Base-by-base conservation (phyloP, 176 grass and related monocot species). In the barley (Hordeum vulgare) region DNA sequence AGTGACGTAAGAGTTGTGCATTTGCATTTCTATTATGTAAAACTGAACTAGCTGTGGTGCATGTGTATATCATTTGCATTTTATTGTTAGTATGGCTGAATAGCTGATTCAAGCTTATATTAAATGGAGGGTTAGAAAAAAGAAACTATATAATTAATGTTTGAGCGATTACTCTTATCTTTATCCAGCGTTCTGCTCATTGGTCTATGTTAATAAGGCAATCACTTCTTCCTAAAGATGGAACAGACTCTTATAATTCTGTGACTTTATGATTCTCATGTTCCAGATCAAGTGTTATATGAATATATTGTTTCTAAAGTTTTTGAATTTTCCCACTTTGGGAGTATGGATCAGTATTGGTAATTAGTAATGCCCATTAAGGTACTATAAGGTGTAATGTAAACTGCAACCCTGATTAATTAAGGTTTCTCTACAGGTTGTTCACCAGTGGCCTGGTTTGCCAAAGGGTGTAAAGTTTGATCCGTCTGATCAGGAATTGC, bases 391-490 rank as follows among this genome's bases (percentile, higher is more conserved):
- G 41, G 51, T 74, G 27, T 14, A n/a, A 11, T 88, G 27, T 74
- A 66, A 66, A 66, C 34, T 85, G 73, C n/a, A 53, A 58, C 29
- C 17, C 35, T 89, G 31, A 86, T 90, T 41, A 53, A 83, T 73
- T 49, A 40, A 44, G 7, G 23, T 81, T 63, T 73, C 9, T 37
- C 60, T 68, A 10, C 88, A 98, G 96, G 93, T 98, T 84, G 89
- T 94, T 81, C 86, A 98, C 67, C 82, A 95, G 5, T 98, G 93
- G 96, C 96, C 93, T 36, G 96, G 96, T 84, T 94, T 98, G 85
- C 96, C 96, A 27, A 90, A 90, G 83, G 93, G 96, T 74, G 96
- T 98, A 74, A 98, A 98, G 71, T 98, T 98, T 81, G 96, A 96
- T 83, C 93, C 96, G 33, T 86, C 93, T 60, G 96, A 98, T 78